Conservation (phyloP, 371 early-diverging fungal species). For the Syncephalastrum monosporum region DNA sequence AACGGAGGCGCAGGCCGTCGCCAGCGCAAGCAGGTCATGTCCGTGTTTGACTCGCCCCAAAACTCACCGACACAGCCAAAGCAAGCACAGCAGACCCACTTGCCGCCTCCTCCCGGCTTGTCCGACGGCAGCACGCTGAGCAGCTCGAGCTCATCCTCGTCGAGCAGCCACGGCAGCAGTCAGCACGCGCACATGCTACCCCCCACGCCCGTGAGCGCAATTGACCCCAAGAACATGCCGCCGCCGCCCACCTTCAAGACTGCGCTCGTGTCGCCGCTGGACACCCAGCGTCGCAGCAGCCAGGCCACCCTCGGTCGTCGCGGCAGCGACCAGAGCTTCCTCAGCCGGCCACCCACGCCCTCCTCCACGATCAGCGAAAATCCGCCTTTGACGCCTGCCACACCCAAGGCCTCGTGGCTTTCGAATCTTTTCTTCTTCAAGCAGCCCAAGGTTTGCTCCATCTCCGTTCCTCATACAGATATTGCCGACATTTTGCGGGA, state of each 20-base stretch:
- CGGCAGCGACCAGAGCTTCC: conserved; percentile 24
- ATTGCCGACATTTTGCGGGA: conserved; percentile 25
- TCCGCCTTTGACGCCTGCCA: conserved; percentile 11
- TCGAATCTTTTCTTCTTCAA: conserved; percentile 48
- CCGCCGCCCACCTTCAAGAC: conserved; percentile 3
- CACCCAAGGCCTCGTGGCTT: conserved; percentile 38
- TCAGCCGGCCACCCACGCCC: conserved; percentile 33
- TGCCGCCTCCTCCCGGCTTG: conserved; percentile 27
- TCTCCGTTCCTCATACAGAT: conserved; percentile 32
- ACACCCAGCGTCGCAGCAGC: conserved; percentile 23
- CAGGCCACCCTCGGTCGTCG: conserved; percentile 38
- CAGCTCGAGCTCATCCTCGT: conserved; percentile 23
- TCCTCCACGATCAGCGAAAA: conserved; percentile 27
- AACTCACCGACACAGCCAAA: not conserved
- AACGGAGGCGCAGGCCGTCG: conserved; percentile 18
- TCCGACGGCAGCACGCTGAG: conserved; percentile 46
- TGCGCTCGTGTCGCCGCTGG: not conserved
- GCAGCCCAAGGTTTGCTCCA: conserved; percentile 43
- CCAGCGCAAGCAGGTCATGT: conserved; percentile 40
- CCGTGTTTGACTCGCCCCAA: conserved; percentile 23
- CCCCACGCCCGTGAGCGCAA: conserved; percentile 1
- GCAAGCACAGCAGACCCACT: conserved; percentile 8
- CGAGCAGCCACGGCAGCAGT: conserved; percentile 8
- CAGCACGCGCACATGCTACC: not conserved
- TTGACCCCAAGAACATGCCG: conserved; percentile 6